Percentiles rank a stretch among this genome's conserved stretches.
These are phyloP conservation scores for Passalora sequoiae DNA, from an alignment of 2,329 filamentous ascomycete genomes.

Conservation along the genomic window DNA sequence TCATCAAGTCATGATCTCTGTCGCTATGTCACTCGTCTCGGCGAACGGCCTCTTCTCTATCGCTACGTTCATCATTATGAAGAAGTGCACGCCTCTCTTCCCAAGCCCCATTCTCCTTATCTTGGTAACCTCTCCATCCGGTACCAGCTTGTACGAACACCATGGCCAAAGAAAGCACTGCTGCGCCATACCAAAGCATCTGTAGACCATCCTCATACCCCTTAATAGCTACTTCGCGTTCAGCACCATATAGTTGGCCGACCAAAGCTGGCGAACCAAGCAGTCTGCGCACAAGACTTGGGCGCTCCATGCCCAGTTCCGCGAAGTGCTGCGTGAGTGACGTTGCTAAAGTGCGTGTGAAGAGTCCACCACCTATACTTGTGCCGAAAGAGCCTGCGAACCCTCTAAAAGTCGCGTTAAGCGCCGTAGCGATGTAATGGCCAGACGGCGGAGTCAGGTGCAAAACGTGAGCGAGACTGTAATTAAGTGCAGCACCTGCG, in stretches of 20 bases:
- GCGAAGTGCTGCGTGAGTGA: constrained; percentile 56
- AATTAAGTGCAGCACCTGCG: constrained; percentile 70
- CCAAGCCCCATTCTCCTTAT: constrained; percentile 5
- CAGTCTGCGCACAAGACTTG: constrained; percentile 49
- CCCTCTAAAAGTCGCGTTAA: constrained; percentile 73
- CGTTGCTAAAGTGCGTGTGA: constrained; percentile 56
- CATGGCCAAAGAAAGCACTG: constrained; percentile 46
- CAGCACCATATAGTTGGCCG: constrained; percentile 43
- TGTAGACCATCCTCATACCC: constrained; percentile 53
- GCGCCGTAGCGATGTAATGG: constrained; percentile 69
- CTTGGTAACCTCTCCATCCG: constrained; percentile 43
- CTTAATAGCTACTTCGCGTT: constrained; percentile 48
- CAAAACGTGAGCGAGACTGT: constrained; percentile 72
- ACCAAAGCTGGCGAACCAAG: constrained; percentile 57
- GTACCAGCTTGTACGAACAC: constrained; percentile 53
- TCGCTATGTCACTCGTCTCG: not conserved
- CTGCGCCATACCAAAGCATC: constrained; percentile 50
- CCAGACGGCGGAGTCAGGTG: constrained; percentile 62
- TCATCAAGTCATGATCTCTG: not conserved
- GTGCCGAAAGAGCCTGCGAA: constrained; percentile 78
- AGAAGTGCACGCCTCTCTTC: constrained; percentile 10
- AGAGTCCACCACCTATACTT: constrained; percentile 72
- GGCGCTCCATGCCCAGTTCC: constrained; percentile 37
- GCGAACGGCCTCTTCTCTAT: constrained; percentile 5
- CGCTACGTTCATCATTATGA: constrained; percentile 36